These are phyloP conservation scores for Kalaharituber pfeilii DNA, from an alignment of 2,329 filamentous ascomycete genomes.

Conservation along the genomic window DNA sequence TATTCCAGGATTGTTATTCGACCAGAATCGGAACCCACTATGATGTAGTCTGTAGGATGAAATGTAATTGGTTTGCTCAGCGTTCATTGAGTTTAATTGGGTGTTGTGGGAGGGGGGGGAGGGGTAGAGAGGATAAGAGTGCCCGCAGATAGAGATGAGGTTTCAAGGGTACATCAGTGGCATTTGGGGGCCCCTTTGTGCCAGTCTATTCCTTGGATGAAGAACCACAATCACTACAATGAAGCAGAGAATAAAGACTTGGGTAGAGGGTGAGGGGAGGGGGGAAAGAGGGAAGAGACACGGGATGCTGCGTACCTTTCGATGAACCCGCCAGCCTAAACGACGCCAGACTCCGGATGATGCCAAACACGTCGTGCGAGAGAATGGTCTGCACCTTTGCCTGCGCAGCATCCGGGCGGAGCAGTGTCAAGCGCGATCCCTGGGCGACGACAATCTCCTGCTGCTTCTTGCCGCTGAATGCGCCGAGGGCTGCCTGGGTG, in stretches of 20 bases:
- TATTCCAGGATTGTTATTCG: constrained; percentile 92
- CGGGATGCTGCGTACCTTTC: constrained; percentile 97
- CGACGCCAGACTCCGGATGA: constrained; percentile 72
- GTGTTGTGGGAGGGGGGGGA: no score
- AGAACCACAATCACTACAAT: constrained; percentile 56
- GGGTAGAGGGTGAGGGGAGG: not conserved
- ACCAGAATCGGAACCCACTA: constrained; percentile 87
- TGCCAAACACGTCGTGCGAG: constrained; percentile 89
- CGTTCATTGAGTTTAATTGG: no score
- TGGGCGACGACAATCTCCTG: constrained; percentile 93
- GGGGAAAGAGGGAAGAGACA: constrained; percentile 24
- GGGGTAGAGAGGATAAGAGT: no score
- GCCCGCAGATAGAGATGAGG: no score
- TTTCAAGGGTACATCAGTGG: no score
- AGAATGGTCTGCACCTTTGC: constrained; percentile 74
- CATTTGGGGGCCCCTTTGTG: no score
- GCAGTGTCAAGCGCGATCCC: constrained; percentile 72
- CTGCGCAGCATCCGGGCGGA: constrained; percentile 68
- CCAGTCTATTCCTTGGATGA: constrained; percentile 37
- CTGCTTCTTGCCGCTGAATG: constrained; percentile 91
- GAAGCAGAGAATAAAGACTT: constrained; percentile 33
- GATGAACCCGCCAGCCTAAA: constrained; percentile 85
- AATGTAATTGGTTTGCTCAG: no score
- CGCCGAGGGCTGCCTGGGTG: constrained; percentile 78
- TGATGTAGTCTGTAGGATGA: constrained; percentile 76